phyloP scores from a whole-genome alignment of 768 basidiomycete genomes.

The Lanmaoa pseudosensibilis region DNA sequence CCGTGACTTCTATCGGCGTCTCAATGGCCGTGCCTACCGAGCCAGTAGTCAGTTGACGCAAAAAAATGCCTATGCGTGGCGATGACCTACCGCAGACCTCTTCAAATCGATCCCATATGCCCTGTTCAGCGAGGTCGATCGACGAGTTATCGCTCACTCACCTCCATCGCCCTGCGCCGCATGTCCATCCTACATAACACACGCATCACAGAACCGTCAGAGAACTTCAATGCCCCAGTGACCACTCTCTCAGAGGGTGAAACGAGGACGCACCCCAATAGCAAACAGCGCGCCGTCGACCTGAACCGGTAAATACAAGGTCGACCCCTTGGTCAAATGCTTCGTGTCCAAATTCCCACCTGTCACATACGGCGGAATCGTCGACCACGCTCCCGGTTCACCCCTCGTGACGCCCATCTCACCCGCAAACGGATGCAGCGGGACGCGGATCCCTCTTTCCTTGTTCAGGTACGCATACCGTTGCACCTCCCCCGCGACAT shows the following conservation, averaged over 20 bases:
- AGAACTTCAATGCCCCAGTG: neutral
- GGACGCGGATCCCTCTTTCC: conserved; percentile 47
- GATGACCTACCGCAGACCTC: conserved; percentile 56
- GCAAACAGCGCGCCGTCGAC: conserved; percentile 62
- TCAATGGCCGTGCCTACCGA: conserved; percentile 59
- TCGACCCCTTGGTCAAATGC: conserved; percentile 54
- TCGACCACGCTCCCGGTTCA: conserved; percentile 51
- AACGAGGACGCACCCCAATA: conserved; percentile 44
- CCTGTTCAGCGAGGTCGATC: neutral
- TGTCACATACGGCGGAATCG: conserved; percentile 61
- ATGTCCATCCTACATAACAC: conserved; percentile 53
- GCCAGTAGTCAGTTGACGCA: neutral
- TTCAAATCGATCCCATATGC: conserved; percentile 18
- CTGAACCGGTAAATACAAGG: conserved; percentile 56
- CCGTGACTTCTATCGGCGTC: conserved; percentile 55
- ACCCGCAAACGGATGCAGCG: conserved; percentile 57
- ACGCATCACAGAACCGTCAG: neutral
- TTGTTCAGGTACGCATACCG: conserved; percentile 52
- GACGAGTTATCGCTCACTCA: conserved; percentile 24
- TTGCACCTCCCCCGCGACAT: conserved; percentile 20
- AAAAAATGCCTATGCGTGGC: neutral
- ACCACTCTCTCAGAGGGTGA: neutral
- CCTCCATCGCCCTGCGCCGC: conserved; percentile 69
- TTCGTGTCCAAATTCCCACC: conserved; percentile 65
- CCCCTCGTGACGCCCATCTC: conserved; percentile 64